Conservation (phyloP, 805 yeast species). For the Huiozyma naganishii region DNA sequence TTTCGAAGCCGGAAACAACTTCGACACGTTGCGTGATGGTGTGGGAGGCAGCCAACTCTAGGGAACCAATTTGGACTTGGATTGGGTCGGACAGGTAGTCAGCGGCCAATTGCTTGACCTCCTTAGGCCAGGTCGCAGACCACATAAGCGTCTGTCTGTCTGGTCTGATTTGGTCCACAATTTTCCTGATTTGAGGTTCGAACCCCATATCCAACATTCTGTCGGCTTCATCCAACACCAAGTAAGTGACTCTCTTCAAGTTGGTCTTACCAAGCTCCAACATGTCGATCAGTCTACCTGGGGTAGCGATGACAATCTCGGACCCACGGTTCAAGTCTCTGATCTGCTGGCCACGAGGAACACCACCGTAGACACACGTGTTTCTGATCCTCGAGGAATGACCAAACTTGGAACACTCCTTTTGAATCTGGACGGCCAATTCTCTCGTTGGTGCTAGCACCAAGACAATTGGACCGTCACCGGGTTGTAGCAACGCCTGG, state of each 20-base stretch:
- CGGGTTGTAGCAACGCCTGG: constrained; percentile 83
- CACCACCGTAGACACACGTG: constrained; percentile 99
- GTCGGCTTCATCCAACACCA: constrained; percentile 98
- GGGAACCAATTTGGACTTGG: constrained; percentile 93
- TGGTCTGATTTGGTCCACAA: constrained; percentile 96
- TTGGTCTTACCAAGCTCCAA: constrained; percentile 91
- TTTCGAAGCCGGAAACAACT: constrained; percentile 83
- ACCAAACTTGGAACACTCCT: constrained; percentile 93
- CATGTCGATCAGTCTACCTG: constrained; percentile 98
- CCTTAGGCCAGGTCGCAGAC: constrained; percentile 99
- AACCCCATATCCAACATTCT: constrained; percentile 99
- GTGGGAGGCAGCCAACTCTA: constrained; percentile 93
- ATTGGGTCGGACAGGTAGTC: constrained; percentile 89
- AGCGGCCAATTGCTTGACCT: constrained; percentile 83
- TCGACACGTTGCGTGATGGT: constrained; percentile 89
- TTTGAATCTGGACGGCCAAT: constrained; percentile 94
- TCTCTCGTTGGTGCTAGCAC: constrained; percentile 98
- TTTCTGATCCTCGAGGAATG: constrained; percentile 85
- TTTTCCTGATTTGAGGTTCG: constrained; percentile 98
- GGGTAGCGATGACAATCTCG: constrained; percentile 95
- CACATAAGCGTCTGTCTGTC: constrained; percentile 99
- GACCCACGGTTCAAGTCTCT: constrained; percentile 93
- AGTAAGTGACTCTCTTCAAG: constrained; percentile 89
- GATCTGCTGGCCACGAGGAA: constrained; percentile 94
- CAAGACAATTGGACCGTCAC: constrained; percentile 95